Conservation (phyloP, 768 basidiomycete genomes). For the Terana coerulea region DNA sequence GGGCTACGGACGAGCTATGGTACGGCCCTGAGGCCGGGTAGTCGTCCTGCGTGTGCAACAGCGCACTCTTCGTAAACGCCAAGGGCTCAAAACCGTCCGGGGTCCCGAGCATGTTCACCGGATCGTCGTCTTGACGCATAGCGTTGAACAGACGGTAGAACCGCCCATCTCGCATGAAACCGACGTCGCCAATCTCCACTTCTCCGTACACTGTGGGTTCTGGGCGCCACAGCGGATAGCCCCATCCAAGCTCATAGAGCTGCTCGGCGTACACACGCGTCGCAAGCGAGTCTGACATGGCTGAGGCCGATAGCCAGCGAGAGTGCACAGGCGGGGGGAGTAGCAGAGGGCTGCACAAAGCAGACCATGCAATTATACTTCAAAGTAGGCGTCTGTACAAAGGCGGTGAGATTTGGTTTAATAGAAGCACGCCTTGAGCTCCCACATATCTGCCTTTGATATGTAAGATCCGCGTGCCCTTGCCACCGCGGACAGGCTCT, state of each 20-base stretch:
- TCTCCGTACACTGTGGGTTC: background rate
- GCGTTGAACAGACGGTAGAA: conserved; percentile 3
- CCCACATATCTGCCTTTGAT: too few relatives aligned
- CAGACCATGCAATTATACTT: too few relatives aligned
- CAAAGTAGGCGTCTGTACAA: too few relatives aligned
- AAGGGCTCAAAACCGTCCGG: background rate
- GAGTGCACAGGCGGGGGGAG: too few relatives aligned
- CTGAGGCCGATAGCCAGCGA: too few relatives aligned
- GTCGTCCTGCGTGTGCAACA: background rate
- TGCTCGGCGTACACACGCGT: background rate
- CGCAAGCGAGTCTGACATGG: too few relatives aligned
- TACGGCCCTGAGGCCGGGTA: background rate
- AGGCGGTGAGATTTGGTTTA: too few relatives aligned
- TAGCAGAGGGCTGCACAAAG: too few relatives aligned
- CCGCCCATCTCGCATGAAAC: background rate
- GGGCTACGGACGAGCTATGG: background rate
- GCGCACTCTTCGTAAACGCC: background rate
- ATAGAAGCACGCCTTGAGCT: too few relatives aligned
- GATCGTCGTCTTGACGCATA: background rate
- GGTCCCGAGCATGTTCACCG: background rate
- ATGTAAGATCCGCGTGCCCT: too few relatives aligned
- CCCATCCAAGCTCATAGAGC: background rate
- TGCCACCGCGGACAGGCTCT: too few relatives aligned
- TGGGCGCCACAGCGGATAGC: background rate
- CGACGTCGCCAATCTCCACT: conserved; percentile 2